Evolutionary conservation across 352 stramenopile genomes (phyloP).

Genomic region (Phytopythium litorale): DNA sequence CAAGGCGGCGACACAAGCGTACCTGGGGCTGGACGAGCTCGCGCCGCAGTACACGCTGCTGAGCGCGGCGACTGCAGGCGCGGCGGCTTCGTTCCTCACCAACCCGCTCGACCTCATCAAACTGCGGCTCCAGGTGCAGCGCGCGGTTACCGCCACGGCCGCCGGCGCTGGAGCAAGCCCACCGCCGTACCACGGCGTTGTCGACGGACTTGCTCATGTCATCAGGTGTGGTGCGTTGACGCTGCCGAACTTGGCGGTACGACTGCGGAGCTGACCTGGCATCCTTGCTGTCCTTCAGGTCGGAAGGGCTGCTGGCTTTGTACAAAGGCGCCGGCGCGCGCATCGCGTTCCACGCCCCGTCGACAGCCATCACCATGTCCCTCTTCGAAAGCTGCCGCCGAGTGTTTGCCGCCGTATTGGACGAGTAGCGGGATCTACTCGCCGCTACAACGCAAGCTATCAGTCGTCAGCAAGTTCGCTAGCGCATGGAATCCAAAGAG

Average conservation of each 20-base stretch:
- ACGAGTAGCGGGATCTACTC: constrained; percentile 10
- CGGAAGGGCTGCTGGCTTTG: constrained; percentile 87
- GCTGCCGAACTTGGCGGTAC: neutral
- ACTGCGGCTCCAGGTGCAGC: constrained; percentile 91
- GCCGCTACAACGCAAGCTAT: neutral
- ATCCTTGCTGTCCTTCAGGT: constrained; percentile 27
- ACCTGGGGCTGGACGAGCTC: constrained; percentile 39
- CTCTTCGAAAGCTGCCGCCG: constrained; percentile 91
- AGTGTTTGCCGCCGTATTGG: constrained; percentile 46
- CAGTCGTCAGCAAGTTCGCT: neutral
- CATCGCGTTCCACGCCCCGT: constrained; percentile 94
- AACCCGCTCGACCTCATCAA: constrained; percentile 97
- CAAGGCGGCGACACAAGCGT: constrained; percentile 49
- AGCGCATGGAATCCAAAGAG: neutral
- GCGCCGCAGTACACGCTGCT: constrained; percentile 57
- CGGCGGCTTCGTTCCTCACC: constrained; percentile 93
- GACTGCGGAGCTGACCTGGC: constrained; percentile 2
- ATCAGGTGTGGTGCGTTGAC: constrained; percentile 34
- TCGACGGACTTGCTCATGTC: constrained; percentile 88
- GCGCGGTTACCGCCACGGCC: constrained; percentile 23
- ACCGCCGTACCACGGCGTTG: constrained; percentile 53
- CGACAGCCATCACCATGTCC: constrained; percentile 97
- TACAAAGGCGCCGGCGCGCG: constrained; percentile 94
- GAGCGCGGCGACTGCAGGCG: constrained; percentile 82
- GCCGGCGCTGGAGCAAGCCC: constrained; percentile 15